These are phyloP conservation scores for Fraxinus anomala DNA, from an alignment of 257 asterid genomes.

Conservation along the genomic window DNA sequence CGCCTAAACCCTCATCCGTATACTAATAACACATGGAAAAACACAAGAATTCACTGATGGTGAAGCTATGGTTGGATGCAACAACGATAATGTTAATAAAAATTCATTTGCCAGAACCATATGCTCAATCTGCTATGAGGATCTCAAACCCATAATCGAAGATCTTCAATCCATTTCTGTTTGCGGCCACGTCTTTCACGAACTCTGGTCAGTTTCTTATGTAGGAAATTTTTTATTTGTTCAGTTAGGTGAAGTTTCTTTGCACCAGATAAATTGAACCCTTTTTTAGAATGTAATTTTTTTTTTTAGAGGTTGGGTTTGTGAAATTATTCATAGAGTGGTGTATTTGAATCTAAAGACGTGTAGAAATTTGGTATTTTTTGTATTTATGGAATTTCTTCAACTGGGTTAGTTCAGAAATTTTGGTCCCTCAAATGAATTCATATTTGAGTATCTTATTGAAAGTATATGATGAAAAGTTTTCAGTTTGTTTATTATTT, in stretches of 20 bases:
- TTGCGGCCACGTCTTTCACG: conserved; percentile 98
- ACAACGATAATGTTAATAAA: conserved; percentile 20
- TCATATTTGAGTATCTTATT: background rate
- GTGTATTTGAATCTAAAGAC: background rate
- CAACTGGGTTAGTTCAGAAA: background rate
- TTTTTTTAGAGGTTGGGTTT: background rate
- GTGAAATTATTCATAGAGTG: background rate
- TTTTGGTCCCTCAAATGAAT: background rate
- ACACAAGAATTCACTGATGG: conserved; percentile 22
- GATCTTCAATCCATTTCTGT: conserved; percentile 85
- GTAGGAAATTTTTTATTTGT: background rate
- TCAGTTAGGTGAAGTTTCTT: background rate
- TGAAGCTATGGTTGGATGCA: conserved; percentile 45
- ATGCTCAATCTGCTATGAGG: conserved; percentile 92
- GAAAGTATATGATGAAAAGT: background rate
- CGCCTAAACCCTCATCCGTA: conserved; percentile 17
- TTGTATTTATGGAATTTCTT: background rate
- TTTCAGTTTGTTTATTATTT: background rate
- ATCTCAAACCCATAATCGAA: conserved; percentile 82
- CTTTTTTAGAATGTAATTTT: background rate
- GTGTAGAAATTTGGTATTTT: background rate
- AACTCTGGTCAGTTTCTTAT: conserved; percentile 68
- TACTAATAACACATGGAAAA: background rate
- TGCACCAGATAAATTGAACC: background rate
- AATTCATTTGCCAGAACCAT: conserved; percentile 70